Evolutionary conservation across 441 rosid genomes (phyloP), one percentile per base, ranked within the genome.

Genomic region (Gossypium schwendimanii): DNA sequence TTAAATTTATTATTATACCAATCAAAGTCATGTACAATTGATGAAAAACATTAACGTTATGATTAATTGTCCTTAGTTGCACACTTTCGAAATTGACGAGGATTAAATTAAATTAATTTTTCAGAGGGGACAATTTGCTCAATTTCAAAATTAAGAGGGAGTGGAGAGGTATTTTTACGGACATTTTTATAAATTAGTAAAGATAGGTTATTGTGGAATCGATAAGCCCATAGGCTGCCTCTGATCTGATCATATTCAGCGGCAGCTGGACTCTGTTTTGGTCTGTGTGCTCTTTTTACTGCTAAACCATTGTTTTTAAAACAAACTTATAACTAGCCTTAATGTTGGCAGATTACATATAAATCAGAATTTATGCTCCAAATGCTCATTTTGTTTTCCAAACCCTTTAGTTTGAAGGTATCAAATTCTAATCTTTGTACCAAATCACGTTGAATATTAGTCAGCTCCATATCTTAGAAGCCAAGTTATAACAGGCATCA

Each of bases 71-170:
- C 6, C 6, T 4, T 4, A 31, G 33, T 4, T 31, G 1, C 3
- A 4, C 6, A 0, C 6, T 31, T 31, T 31, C 0, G 0, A 31
- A 31, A 31, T 31, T 31, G 1, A 31, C 1, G 0, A 0, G 0
- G 0, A 28, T 31, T 31, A 31, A 31, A 31, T 4, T 31, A 4
- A 0, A 0, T 31, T 31, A 0, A 31, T 4, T 31, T 31, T 31
- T 4, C 0, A 4, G 0, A 31, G 0, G 0, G 6, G 4, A 0
- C 0, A 31, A 4, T 4, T 4, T 31, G 0, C 33, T 31, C 33
- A 31, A 4, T 31, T 31, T 31, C 0, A 31, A 31, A 31, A 31
- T 31, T 4, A 31, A 31, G 6, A 4, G 6, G 1, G 33, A 28
- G 1, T 4, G 1, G 6, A 31, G 6, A 31, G 33, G 0, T 31